phyloP scores from a whole-genome alignment of 1,139 yeast species.

The Candida buenavistaensis region DNA sequence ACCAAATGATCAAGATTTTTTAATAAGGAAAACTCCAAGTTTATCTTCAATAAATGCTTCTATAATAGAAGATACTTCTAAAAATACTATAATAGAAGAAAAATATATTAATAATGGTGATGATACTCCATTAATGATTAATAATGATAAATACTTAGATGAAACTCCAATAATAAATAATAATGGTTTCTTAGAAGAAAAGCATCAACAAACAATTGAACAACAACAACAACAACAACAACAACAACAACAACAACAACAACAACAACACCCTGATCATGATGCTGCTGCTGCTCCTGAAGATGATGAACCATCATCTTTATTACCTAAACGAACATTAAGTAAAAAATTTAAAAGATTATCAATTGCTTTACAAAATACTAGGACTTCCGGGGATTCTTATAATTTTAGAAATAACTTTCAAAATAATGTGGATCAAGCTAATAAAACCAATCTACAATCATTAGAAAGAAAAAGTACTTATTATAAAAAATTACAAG shows the following conservation, averaged over 20 bases:
- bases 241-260: conserved; percentile 2
- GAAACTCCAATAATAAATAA: conserved; percentile 30
- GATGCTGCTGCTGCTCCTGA: background rate
- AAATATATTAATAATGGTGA: too few relatives aligned
- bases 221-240: conserved; percentile 3
- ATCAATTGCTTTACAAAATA: conserved; percentile 39
- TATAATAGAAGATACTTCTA: conserved; percentile 21
- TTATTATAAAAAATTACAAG: conserved; percentile 35
- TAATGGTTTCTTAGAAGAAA: conserved; percentile 10
- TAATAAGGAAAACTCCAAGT: conserved; percentile 19
- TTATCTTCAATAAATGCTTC: conserved; percentile 37
- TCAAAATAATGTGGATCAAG: conserved; percentile 35
- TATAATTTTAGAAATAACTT: conserved; percentile 42
- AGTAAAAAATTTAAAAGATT: conserved; percentile 41
- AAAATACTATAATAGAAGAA: conserved; percentile 15
- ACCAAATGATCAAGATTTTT: conserved; percentile 2
- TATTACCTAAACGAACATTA: conserved; percentile 37
- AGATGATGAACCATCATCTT: conserved; percentile 5
- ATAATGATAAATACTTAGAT: conserved; percentile 19
- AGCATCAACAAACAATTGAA: background rate
- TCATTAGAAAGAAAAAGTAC: conserved; percentile 26
- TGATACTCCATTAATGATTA: conserved; percentile 28
- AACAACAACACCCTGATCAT: conserved; percentile 1
- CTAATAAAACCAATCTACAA: conserved; percentile 10
- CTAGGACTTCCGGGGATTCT: conserved; percentile 41